phyloP scores from a whole-genome alignment of 2,329 filamentous ascomycete species.

The Macroventuria anomochaeta region DNA sequence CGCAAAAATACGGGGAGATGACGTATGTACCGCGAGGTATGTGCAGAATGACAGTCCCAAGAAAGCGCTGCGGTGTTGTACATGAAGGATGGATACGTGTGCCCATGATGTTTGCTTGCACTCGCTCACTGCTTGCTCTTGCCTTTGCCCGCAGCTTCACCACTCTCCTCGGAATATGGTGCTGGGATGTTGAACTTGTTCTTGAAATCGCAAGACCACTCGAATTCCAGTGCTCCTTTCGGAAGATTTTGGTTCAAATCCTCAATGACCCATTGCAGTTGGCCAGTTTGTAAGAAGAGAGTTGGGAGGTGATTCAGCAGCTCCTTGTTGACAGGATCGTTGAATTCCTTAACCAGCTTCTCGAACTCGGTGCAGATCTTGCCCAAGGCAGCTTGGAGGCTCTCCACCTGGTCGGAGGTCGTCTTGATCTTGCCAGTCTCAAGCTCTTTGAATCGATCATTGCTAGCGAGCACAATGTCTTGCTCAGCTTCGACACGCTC shows the following conservation, averaged over 20 bases:
- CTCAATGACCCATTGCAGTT: slow-evolving; percentile 18
- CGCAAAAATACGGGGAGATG: neutral
- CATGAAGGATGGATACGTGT: neutral
- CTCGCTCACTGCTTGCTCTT: neutral
- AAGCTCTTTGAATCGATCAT: neutral
- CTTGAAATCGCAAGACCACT: neutral
- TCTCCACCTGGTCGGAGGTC: neutral
- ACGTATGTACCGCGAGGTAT: neutral
- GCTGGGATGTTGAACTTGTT: neutral
- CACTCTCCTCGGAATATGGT: neutral
- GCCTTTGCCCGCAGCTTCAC: neutral
- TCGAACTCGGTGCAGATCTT: slow-evolving; percentile 14
- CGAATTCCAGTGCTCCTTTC: neutral
- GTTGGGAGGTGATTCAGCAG: slow-evolving; percentile 7
- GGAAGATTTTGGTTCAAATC: slow-evolving; percentile 20
- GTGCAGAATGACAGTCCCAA: neutral
- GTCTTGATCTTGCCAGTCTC: neutral
- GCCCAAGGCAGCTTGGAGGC: neutral
- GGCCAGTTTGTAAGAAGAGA: neutral
- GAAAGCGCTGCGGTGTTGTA: neutral
- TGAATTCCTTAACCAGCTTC: slow-evolving; percentile 3
- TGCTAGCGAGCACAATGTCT: neutral
- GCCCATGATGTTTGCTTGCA: no score
- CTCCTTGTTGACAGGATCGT: slow-evolving; percentile 12
- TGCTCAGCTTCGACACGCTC: slow-evolving; percentile 1